Base-by-base conservation (phyloP, 1,284 basidiomycete species). In the Cerrena zonata region DNA sequence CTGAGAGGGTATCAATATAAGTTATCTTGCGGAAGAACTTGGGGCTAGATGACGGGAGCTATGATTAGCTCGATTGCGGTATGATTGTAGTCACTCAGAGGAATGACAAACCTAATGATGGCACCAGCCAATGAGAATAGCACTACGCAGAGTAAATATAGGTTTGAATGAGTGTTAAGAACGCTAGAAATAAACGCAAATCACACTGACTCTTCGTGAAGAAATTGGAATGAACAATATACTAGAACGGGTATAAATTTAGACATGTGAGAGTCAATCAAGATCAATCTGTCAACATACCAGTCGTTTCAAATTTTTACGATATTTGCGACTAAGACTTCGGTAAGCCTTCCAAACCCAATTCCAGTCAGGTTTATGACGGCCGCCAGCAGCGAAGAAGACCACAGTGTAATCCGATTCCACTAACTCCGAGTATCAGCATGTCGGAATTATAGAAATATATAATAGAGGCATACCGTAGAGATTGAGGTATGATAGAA, bases 311-410 rank as follows among this genome's bases (percentile, higher is more conserved):
- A 93, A 68, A 62, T 93, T 91, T 72, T 93, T 93, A 49, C 91
- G 79, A 63, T 91, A 93, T 66, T 90, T 91, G 48, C 89, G 73
- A 62, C 78, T 87, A 37, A 91, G 69, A 61, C 84, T 85, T 24
- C 88, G 76, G 64, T 92, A 91, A 1, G 89, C 86, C 61, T 89
- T 90, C 90, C 90, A 92, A 26, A 92, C 78, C 89, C 89, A 93
- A 56, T 84, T 89, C 90, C 90, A 91, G 34, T 79, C 77, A 5
- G 90, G 90, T 2, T 82, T 78, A 67, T 91, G 72, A 55, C 72
- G 75, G 2, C 80, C 81, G n/a, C 88, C 90, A 2, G 88, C 84
- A 24, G 89, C 87, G 57, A 93, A 86, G 69, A 91, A 91, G 12
- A 91, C 79, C 37, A 92, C 81, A 1, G 86, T 86, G 60, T 93